A percentile compares a stretch with the other conserved stretches of the same genome.
Conservation (phyloP, 106 monocot genomes). For the Vanilla planifolia region DNA sequence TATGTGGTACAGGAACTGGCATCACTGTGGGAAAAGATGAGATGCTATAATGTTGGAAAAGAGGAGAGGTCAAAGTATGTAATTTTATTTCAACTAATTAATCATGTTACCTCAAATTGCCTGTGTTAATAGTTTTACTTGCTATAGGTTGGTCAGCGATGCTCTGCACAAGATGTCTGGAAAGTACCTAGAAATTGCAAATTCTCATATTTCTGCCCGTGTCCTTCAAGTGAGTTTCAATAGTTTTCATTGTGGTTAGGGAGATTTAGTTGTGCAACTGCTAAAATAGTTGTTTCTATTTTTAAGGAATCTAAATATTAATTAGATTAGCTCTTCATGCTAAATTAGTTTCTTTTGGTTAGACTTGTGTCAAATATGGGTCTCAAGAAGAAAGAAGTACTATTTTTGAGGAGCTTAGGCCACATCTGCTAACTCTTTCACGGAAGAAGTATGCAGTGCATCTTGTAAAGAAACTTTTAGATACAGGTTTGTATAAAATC, state of each 20-base stretch:
- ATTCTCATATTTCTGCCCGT: slow-evolving; percentile 86
- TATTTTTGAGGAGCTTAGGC: slow-evolving; percentile 67
- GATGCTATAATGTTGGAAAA: slow-evolving; percentile 38
- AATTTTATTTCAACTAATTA: neutral
- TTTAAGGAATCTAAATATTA: neutral
- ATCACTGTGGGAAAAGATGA: slow-evolving; percentile 88
- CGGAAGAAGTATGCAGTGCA: slow-evolving; percentile 84
- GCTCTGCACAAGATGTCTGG: slow-evolving; percentile 70
- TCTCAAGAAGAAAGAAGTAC: slow-evolving; percentile 70
- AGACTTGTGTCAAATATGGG: slow-evolving; percentile 80
- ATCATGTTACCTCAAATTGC: neutral
- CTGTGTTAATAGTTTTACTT: neutral
- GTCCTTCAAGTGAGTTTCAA: slow-evolving; percentile 71
- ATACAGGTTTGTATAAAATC: slow-evolving; percentile 45
- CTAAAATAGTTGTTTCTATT: neutral
- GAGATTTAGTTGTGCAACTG: neutral
- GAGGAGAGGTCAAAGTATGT: slow-evolving; percentile 64
- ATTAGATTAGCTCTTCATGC: too few species aligned
- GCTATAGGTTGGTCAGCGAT: slow-evolving; percentile 65
- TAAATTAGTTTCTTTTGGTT: neutral
- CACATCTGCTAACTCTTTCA: slow-evolving; percentile 74
- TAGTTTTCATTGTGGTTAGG: neutral
- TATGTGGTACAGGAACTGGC: slow-evolving; percentile 61
- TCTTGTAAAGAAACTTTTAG: slow-evolving; percentile 90
- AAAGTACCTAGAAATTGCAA: slow-evolving; percentile 75